Evolutionary conservation across 2,329 filamentous ascomycete species (phyloP), one percentile per base, ranked within the genome.

Genomic region (Aureobasidium sp.): DNA sequence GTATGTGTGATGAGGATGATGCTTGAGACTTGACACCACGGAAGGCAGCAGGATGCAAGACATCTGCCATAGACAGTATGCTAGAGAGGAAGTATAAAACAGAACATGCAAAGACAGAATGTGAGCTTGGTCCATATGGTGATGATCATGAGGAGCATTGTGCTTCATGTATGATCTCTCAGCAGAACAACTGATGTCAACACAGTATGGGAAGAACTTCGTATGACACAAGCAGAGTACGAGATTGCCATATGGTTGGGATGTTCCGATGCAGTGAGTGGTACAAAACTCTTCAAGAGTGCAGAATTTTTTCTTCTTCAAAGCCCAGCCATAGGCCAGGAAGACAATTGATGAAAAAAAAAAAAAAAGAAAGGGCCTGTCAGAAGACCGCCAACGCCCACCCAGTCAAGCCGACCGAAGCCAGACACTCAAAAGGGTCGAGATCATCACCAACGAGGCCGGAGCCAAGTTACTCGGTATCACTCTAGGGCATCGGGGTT

Each of bases 401-500:
- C 63, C 58, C 64, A 62, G 48, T 27, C 64, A 62, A 57, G 34
- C 53, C 61, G 64, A 59, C 63, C 64, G 63, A 66, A 65, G 63
- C 63, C 64, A 65, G 58, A 64, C 61, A 44, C 48, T 47, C 56
- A 37, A 60, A 48, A 55, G 64, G 59, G 53, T 64, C 63, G 63
- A 66, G 64, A 66, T 66, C 64, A 66, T 66, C 55, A 62, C 64
- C 64, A 63, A 41, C 58, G 45, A 60, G 57, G 45, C 49, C 49
- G 44, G 49, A 57, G 49, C 37, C 42, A 63, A 57, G 42, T 51
- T 62, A 65, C 55, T 55, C 27, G 65, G 82, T 78, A 88, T 92
- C 89, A 94, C 89, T 91, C 89, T 90, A 85, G 87, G 88, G 87
- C 80, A 82, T 82, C 86, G 90, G 90, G 88, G 90, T 90, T 89